phyloP scores from a whole-genome alignment of 768 basidiomycete species.

The Vishniacozyma victoriae region DNA sequence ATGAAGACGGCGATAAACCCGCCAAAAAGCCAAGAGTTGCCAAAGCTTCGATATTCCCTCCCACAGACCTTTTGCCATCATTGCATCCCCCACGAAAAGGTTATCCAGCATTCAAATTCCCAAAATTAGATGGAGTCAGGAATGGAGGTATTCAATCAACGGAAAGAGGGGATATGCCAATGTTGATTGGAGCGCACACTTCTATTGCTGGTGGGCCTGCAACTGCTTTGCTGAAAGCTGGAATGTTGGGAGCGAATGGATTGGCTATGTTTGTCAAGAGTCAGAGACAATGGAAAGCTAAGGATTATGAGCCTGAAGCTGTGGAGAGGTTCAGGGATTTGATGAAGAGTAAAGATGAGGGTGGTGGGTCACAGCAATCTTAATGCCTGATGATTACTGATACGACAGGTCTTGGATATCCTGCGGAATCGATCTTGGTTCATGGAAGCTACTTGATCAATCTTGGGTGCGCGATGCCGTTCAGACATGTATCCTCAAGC shows the following conservation, averaged over 20 bases:
- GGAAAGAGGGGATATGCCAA: conserved; percentile 11
- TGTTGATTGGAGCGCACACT: conserved; percentile 67
- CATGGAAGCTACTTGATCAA: conserved; percentile 85
- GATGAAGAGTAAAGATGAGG: conserved; percentile 51
- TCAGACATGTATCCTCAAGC: no score
- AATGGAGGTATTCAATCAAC: conserved; percentile 14
- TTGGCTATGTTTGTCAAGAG: conserved; percentile 81
- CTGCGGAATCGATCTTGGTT: conserved; percentile 61
- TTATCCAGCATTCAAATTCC: conserved; percentile 23
- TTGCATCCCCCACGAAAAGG: conserved; percentile 28
- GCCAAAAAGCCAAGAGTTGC: conserved; percentile 20
- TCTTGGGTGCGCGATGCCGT: conserved; percentile 51
- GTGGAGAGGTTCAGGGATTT: conserved; percentile 59
- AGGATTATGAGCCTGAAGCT: conserved; percentile 55
- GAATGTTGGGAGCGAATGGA: conserved; percentile 68
- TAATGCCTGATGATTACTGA: neutral
- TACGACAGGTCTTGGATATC: conserved; percentile 55
- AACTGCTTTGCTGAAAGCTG: conserved; percentile 65
- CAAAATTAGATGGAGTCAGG: conserved; percentile 13
- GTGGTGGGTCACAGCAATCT: conserved; percentile 19
- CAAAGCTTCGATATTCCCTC: conserved; percentile 33
- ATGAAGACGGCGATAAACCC: conserved; percentile 5
- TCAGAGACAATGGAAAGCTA: conserved; percentile 72
- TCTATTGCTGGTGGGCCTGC: conserved; percentile 75
- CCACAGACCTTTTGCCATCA: conserved; percentile 27